Base-by-base conservation (phyloP, 352 stramenopile genomes). In the Phytophthora parvispora region DNA sequence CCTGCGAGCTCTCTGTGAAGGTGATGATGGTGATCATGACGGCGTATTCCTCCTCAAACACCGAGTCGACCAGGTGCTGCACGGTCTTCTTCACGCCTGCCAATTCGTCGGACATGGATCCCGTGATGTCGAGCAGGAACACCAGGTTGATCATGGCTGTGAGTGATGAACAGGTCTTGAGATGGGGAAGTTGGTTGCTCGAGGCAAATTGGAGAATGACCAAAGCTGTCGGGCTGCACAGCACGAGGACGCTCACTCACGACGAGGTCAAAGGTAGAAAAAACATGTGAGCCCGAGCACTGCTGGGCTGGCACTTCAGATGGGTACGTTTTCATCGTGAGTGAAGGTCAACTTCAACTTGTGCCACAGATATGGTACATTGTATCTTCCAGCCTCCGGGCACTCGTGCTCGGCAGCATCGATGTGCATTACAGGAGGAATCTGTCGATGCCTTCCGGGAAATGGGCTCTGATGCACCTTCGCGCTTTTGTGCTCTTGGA, bases 11-110 rank as follows among this genome's bases (percentile, higher is more conserved):
- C 62, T 91, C 84, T 0, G 83, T 93, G 66, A 91, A 93, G 6
- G 84, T 93, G 79, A 93, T 81, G 72, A 91, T 80, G 27, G 84
- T 93, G 66, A 93, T 79, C 69, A 81, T 82, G 55, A 90, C 77
- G 31, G 76, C 57, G 56, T 85, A 77, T 10, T 85, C 69, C 29
- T 84, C 63, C n/a, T 87, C 77, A 20, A 83, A 89, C 6, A 86
- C 83, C 0, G 75, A 81, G 22, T 78, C 58, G 4, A 90, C 78
- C 51, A 93, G 73, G 32, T 80, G 75, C 6, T 69, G 60, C 53
- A 91, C 81, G 16, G 81, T 93, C 49, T 69, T 52, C 72, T 89
- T 91, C 38, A 90, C 75, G 8, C 81, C 84, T 34, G 74, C 62
- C 27, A 93, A 51, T 55, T 92, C 79, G 20, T 48, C 78, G 60